phyloP scores from a whole-genome alignment of 2,329 filamentous ascomycete genomes.

The Xylariaceae sp. region DNA sequence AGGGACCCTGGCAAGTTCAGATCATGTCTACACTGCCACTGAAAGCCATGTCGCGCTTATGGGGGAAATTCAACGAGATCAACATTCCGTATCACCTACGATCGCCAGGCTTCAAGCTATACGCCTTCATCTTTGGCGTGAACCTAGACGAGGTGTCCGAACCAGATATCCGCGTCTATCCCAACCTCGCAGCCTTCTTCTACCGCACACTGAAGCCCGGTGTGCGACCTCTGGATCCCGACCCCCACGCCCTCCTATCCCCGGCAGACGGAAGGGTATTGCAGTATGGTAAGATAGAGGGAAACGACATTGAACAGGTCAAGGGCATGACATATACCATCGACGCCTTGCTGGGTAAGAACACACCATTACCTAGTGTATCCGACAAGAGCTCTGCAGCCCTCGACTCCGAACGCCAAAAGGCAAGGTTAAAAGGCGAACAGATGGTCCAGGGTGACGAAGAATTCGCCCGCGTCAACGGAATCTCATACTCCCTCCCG shows the following conservation, averaged over 20 bases:
- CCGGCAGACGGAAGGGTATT: constrained; percentile 88
- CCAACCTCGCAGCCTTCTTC: constrained; percentile 94
- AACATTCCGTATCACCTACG: constrained; percentile 84
- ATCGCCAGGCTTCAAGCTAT: constrained; percentile 85
- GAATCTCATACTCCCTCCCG: constrained; percentile 91
- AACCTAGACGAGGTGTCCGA: constrained; percentile 84
- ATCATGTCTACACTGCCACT: constrained; percentile 90
- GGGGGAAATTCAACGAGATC: constrained; percentile 89
- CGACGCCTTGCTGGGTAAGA: constrained; percentile 80
- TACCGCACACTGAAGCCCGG: constrained; percentile 92
- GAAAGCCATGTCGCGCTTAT: constrained; percentile 83
- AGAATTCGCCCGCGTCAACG: constrained; percentile 91
- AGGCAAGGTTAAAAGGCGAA: constrained; percentile 49
- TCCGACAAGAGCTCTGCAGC: constrained; percentile 33
- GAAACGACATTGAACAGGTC: constrained; percentile 95
- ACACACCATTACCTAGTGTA: constrained; percentile 53
- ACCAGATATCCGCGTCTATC: constrained; percentile 81
- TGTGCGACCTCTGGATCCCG: constrained; percentile 75
- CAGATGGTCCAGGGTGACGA: constrained; percentile 70
- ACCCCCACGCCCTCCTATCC: constrained; percentile 75
- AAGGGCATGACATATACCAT: constrained; percentile 98
- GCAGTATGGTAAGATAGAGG: constrained; percentile 86
- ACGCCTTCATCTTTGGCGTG: constrained; percentile 88
- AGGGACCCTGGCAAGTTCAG: constrained; percentile 89
- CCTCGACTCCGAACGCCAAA: constrained; percentile 29